Percentiles rank a stretch among this genome's conserved stretches.
phyloP scores from a whole-genome alignment of 139 green algal genomes.

The Mesotaenium endlicherianum region DNA sequence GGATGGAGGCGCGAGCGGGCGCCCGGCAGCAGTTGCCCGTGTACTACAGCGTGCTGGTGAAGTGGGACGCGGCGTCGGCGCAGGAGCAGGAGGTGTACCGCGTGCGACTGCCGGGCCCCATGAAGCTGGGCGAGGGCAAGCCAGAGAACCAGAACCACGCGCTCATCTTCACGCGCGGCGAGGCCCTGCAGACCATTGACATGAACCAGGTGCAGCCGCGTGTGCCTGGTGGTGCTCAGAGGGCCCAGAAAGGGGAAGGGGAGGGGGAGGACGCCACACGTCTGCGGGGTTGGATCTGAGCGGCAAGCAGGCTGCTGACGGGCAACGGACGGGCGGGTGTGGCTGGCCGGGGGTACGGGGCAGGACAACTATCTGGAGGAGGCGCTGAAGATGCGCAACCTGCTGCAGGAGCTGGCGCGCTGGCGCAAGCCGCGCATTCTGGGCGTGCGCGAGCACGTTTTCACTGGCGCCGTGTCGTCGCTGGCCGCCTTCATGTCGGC shows the following conservation, averaged over 20 bases:
- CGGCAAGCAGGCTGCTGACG: no score
- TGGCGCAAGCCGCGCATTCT: conserved; percentile 2
- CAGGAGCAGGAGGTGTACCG: conserved; percentile 45
- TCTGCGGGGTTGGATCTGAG: no score
- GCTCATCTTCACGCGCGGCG: conserved; percentile 50
- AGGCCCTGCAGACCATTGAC: conserved; percentile 53
- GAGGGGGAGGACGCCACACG: no score
- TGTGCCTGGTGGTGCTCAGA: not conserved
- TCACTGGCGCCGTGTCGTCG: conserved; percentile 41
- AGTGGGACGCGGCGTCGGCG: conserved; percentile 3
- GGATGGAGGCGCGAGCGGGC: not conserved
- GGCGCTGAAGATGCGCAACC: conserved; percentile 76
- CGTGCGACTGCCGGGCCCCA: conserved; percentile 27
- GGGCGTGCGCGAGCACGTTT: conserved; percentile 51
- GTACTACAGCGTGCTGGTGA: conserved; percentile 50
- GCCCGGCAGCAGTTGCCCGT: no score
- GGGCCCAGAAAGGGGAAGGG: not conserved
- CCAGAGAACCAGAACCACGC: conserved; percentile 56
- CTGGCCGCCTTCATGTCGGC: conserved; percentile 38
- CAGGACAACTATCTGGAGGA: conserved; percentile 82
- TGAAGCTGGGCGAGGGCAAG: conserved; percentile 51
- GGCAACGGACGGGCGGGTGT: no score
- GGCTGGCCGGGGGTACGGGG: no score
- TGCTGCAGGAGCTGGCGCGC: conserved; percentile 60
- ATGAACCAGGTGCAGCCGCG: conserved; percentile 45